Percentiles rank a stretch among this genome's conserved stretches.
phyloP scores from a whole-genome alignment of 495 filamentous ascomycete species.

The Xylaria cubensis region DNA sequence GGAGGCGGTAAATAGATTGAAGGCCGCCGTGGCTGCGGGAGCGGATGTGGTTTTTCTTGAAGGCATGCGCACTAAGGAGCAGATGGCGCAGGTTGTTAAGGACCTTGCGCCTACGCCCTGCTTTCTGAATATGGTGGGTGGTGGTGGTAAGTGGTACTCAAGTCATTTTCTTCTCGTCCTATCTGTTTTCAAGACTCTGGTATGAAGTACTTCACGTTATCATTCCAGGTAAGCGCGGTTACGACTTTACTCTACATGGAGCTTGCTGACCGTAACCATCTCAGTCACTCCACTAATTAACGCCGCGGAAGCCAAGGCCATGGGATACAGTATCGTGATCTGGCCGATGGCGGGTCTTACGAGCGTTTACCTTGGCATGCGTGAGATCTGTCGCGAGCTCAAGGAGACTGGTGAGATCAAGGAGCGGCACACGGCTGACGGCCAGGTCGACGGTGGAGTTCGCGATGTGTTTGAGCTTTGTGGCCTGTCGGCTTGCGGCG shows the following conservation, averaged over 20 bases:
- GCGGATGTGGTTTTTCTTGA: slow-evolving; percentile 73
- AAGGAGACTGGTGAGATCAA: slow-evolving; percentile 54
- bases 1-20: slow-evolving; percentile 62
- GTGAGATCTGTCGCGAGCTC: slow-evolving; percentile 51
- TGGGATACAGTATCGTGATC: slow-evolving; percentile 71
- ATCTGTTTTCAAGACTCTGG: not conserved
- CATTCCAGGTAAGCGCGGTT: not conserved
- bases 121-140: slow-evolving; percentile 69
- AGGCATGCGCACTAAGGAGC: slow-evolving; percentile 63
- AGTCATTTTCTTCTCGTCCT: not conserved
- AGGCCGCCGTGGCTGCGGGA: slow-evolving; percentile 62
- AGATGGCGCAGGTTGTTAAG: slow-evolving; percentile 56
- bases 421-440: slow-evolving; percentile 31
- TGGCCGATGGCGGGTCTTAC: slow-evolving; percentile 61
- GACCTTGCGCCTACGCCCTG: slow-evolving; percentile 62
- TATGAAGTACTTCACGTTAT: not conserved
- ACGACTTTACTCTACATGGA: not conserved
- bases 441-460: slow-evolving; percentile 62
- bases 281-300: slow-evolving; percentile 60
- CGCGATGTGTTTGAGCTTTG: slow-evolving; percentile 65
- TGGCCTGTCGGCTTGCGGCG: slow-evolving; percentile 56
- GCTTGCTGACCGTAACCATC: not conserved
- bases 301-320: slow-evolving; percentile 59
- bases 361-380: slow-evolving; percentile 61
- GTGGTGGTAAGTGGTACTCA: slow-evolving; percentile 42